Evolutionary conservation across 1,284 basidiomycete genomes (phyloP), one percentile per base, ranked within the genome.

Genomic region (Heterobasidion parviporum): DNA sequence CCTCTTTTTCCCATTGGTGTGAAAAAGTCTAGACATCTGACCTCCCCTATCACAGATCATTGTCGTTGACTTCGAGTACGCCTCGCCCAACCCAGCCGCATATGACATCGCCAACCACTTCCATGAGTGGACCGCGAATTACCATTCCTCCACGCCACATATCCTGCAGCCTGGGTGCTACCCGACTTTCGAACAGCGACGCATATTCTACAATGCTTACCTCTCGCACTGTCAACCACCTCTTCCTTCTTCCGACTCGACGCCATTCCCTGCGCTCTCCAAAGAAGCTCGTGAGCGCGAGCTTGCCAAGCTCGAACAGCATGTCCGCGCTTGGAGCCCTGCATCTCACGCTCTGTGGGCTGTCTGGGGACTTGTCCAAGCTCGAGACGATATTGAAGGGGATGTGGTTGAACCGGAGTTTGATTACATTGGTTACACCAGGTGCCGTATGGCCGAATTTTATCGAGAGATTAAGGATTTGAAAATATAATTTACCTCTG

Each of bases 81-180:
- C 94, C 8, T 79, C 86, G 0, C 87, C 89, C 2, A 97, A 96
- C 68, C 85, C 92, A 33, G 84, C 92, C 3, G 89, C 91, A 2
- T 95, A 86, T 71, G 94, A 98, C 68, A 93, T 98, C 64, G 94
- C 89, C 57, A 97, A 97, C 72, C 94, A 97, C 72, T 97, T 96
- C 72, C 86, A 92, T 67, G 94, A 97, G 72, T 97, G 94, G 94
- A 89, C 89, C 33, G 89, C 92, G 16, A 81, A 96, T 70, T 98
- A 97, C 70, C 88, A 92, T 67, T 78, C 80, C 6, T 68, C 78
- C 20, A 82, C 80, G 0, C 89, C 94, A 49, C 91, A 94, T 61
- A 64, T 94, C 55, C 81, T 89, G 49, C 74, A 85, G 55, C 76
- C 80, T 59, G 74, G 77, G 18, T 76, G 75, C 6, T 96, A 95